Conservation (phyloP, 768 basidiomycete species). For the Podaxis sp. region DNA sequence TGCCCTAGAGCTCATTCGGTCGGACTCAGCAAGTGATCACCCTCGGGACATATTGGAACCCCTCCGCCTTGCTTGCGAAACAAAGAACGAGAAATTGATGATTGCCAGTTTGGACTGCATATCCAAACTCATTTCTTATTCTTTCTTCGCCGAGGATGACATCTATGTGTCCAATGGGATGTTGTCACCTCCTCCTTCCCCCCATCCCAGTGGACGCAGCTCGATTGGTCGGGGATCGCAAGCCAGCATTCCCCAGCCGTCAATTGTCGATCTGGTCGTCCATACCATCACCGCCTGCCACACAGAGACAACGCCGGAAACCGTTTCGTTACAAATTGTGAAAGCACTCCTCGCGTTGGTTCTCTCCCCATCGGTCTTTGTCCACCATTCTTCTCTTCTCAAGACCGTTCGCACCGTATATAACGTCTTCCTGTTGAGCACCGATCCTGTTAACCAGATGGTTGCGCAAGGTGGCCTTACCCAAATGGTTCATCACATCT, state of each 20-base stretch:
- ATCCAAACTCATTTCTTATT: conserved; percentile 95
- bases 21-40: conserved; percentile 68
- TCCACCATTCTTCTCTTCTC: conserved; percentile 94
- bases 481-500: conserved; percentile 98
- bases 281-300: conserved; percentile 94
- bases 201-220: conserved; percentile 42
- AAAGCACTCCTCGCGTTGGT: conserved; percentile 91
- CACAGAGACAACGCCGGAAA: conserved; percentile 81
- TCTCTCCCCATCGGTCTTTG: conserved; percentile 79
- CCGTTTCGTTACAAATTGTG: conserved; percentile 94
- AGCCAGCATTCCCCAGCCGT: conserved; percentile 53
- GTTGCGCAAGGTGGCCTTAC: conserved; percentile 97
- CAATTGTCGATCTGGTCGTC: conserved; percentile 90
- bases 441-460: conserved; percentile 91
- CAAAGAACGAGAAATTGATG: conserved; percentile 89
- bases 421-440: conserved; percentile 92
- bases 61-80: conserved; percentile 95
- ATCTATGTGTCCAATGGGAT: conserved; percentile 37
- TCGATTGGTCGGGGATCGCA: conserved; percentile 45
- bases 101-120: conserved; percentile 97
- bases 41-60: conserved; percentile 94
- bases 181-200: conserved; percentile 79
- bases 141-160: conserved; percentile 83
- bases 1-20: conserved; percentile 79
- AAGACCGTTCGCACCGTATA: conserved; percentile 98